Base-by-base conservation (phyloP, 2,329 filamentous ascomycete species). In the Tympanopsis confertula region DNA sequence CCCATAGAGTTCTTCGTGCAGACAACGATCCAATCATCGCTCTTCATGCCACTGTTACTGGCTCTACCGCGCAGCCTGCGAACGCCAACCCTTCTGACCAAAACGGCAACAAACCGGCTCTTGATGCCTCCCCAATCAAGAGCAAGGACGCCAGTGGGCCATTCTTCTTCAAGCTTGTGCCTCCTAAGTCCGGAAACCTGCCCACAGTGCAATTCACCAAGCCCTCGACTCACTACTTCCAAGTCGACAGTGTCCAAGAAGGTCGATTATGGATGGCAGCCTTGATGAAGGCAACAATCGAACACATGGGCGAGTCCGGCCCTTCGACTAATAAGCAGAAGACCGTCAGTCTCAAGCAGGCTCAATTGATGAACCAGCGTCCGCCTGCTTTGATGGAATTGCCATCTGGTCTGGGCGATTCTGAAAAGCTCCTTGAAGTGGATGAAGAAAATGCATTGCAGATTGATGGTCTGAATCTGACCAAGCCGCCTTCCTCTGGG, bases 151-250 rank as follows among this genome's bases (percentile, higher is more conserved):
- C 49, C 12, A 63, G 64, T 10, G 65, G 68, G 5, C 65, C 74
- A 39, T 81, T 81, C 57, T 79, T 80, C 46, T 81, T 81, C 66
- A 81, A 80, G 55, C 63, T 81, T 13, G 70, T 79, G 0, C 76
- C 76, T 2, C 76, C 76, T 0, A 77, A 76, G 42, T 61, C 62
- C n/a, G 73, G 73, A 5, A 56, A 74, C 15, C 69, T 72, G 14
- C 71, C 74, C 38, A 75, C 73, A 3, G 76, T 81, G 20, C 76
- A 77, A 42, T 81, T 81, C 53, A 81, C 76, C 12, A 78, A 78
- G 47, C 76, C 76, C 4, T 71, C 75, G 3, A 69, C 78, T 26
- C 76, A 81, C 50, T 79, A 78, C 50, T 81, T 81, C 50, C 76
- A 78, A 30, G 75, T 80, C n/a, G 74, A 78, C 44, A 78, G 63